These are phyloP conservation scores for Ogataea hybrid DNA, from an alignment of 1,139 yeast species.

Conservation along the genomic window DNA sequence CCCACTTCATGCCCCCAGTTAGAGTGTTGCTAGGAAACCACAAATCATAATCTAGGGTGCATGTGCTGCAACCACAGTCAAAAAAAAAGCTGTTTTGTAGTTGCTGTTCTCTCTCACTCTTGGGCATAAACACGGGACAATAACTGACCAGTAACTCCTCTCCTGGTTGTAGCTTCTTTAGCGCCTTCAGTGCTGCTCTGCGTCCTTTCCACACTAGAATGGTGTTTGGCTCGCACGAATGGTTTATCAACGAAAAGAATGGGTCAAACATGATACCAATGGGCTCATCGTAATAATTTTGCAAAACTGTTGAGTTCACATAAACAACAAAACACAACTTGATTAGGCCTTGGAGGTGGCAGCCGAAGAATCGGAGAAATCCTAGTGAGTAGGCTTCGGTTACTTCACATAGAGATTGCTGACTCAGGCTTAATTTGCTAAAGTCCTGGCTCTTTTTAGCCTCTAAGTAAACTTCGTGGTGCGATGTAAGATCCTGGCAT, in stretches of 20 bases:
- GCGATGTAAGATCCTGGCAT: slow-evolving; percentile 22
- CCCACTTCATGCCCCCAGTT: slow-evolving; percentile 6
- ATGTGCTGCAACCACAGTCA: slow-evolving; percentile 35
- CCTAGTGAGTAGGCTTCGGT: slow-evolving; percentile 10
- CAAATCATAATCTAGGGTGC: slow-evolving; percentile 24
- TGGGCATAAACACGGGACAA: slow-evolving; percentile 31
- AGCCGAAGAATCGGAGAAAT: slow-evolving; percentile 13
- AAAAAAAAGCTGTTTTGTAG: slow-evolving; percentile 34
- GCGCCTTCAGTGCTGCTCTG: slow-evolving; percentile 24
- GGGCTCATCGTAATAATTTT: slow-evolving; percentile 28
- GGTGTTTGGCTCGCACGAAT: slow-evolving; percentile 36
- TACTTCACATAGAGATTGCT: slow-evolving; percentile 5
- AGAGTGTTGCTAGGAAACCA: slow-evolving; percentile 17
- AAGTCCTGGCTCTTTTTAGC: neutral
- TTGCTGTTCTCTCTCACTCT: slow-evolving; percentile 25
- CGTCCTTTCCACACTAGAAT: slow-evolving; percentile 26
- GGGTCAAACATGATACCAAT: slow-evolving; percentile 40
- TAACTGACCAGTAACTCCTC: slow-evolving; percentile 37
- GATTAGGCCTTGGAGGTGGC: slow-evolving; percentile 18
- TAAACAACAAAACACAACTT: slow-evolving; percentile 24
- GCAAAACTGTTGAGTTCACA: slow-evolving; percentile 32
- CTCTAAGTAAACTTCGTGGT: slow-evolving; percentile 15
- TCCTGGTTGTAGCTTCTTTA: slow-evolving; percentile 24
- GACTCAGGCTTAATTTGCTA: neutral
- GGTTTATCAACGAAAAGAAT: slow-evolving; percentile 35